These are phyloP conservation scores for Hanseniaspora uvarum DNA, from an alignment of 1,139 yeast genomes.

Conservation along the genomic window DNA sequence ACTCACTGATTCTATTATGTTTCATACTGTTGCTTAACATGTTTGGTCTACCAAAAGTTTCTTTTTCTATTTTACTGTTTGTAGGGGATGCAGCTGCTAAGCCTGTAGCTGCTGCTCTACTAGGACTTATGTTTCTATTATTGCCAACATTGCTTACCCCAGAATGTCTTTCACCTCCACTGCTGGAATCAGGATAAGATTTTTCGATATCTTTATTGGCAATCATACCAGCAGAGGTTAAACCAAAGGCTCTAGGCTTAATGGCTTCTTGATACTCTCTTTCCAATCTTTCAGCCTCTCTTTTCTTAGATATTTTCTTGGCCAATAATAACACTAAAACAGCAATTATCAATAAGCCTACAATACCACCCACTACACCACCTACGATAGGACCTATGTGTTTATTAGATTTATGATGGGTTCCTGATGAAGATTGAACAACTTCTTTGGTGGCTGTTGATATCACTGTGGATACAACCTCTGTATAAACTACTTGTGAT, in stretches of 20 bases:
- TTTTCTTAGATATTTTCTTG: conserved; percentile 21
- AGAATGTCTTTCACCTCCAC: conserved; percentile 8
- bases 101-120: neutral
- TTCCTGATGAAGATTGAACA: conserved; percentile 14
- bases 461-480: conserved; percentile 25
- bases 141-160: conserved; percentile 1
- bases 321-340: conserved; percentile 22
- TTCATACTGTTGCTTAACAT: neutral
- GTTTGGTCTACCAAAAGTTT: conserved; percentile 4
- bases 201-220: conserved; percentile 15
- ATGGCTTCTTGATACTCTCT: conserved; percentile 33
- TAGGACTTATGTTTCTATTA: neutral
- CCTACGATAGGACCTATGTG: conserved; percentile 32
- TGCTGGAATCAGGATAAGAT: conserved; percentile 3
- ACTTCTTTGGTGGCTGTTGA: conserved; percentile 18
- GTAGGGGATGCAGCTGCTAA: neutral
- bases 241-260: conserved; percentile 24
- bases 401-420: conserved; percentile 22
- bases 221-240: conserved; percentile 16
- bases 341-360: conserved; percentile 26
- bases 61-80: neutral
- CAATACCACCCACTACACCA: conserved; percentile 32
- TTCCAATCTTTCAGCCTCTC: conserved; percentile 32
- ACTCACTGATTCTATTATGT: conserved; percentile 12
- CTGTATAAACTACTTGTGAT: conserved; percentile 27